A percentile compares a stretch with the other conserved stretches of the same genome.
phyloP scores from a whole-genome alignment of 129 eudicot species.

The Escallonia herrerae region DNA sequence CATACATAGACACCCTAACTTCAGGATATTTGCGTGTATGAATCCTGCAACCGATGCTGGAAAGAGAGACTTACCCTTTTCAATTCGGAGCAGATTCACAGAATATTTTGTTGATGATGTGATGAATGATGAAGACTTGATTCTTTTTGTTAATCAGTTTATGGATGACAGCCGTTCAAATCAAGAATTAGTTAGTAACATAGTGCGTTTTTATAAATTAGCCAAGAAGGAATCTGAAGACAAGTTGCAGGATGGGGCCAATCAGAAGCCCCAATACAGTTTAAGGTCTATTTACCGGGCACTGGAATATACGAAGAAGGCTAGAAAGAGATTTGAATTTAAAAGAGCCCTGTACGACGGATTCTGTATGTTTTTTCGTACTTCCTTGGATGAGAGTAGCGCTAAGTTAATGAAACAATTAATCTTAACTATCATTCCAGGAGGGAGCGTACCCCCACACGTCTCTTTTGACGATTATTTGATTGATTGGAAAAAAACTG shows the following conservation, averaged over 20 bases:
- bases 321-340: slow-evolving; percentile 47
- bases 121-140: slow-evolving; percentile 76
- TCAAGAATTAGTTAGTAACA: slow-evolving; percentile 27
- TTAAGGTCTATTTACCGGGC: slow-evolving; percentile 92
- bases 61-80: slow-evolving; percentile 72
- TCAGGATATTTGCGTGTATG: slow-evolving; percentile 95
- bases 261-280: slow-evolving; percentile 97
- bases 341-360: slow-evolving; percentile 78
- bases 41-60: slow-evolving; percentile 99
- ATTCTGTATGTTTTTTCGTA: slow-evolving; percentile 84
- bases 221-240: slow-evolving; percentile 87
- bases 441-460: slow-evolving; percentile 35
- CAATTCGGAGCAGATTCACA: slow-evolving; percentile 74
- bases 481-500: slow-evolving; percentile 13
- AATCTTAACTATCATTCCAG: slow-evolving; percentile 44
- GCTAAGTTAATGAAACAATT: slow-evolving; percentile 58
- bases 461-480: slow-evolving; percentile 45
- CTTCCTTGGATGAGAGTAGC: slow-evolving; percentile 64
- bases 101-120: slow-evolving; percentile 91
- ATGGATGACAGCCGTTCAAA: slow-evolving; percentile 39
- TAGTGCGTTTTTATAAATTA: slow-evolving; percentile 64
- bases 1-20: slow-evolving; percentile 55
- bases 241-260: slow-evolving; percentile 95
- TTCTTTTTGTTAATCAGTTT: slow-evolving; percentile 51
- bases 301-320: slow-evolving; percentile 61